Base-by-base conservation (phyloP, 2,329 filamentous ascomycete species). In the Fusarium sp. region DNA sequence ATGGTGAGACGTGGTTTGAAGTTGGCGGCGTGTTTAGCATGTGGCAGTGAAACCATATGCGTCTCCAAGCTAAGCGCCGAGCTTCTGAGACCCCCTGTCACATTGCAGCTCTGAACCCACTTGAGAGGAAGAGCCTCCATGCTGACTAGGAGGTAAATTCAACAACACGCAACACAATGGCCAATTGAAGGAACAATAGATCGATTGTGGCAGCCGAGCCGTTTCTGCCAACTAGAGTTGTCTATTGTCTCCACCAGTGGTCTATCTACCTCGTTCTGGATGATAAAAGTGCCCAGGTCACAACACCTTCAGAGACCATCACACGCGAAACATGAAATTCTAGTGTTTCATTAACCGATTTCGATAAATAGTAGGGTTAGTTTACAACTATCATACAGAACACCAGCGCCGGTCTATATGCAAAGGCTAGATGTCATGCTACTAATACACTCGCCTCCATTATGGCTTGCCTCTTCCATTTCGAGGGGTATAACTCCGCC, bases 1-100 rank as follows among this genome's bases (percentile, higher is more conserved):
- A 43, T 56, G 57, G 58, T 73, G 66, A 75, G 70, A 68, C 65
- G 63, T 59, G 60, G 61, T 59, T 64, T 68, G 62, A 46, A 57
- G 65, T 70, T 56, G 60, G 46, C 46, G 53, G 51, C 48, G 68
- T 62, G 30, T 60, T 59, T 23, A 67, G 65, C 65, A 73, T 74
- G 69, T 75, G 73, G 68, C 46, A 66, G 68, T 73, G 72, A 73
- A 72, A 75, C 67, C 34, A 70, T 56, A 56, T 58, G 31, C 60
- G 71, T 72, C 61, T 70, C 70, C 23, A 23, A 23, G 23, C 23
- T 73, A 74, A 73, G 72, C 72, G 72, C 72, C 57, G 54, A 60
- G 39, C 57, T 60, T 54, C 60, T 23, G 51, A 59, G 55, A 55
- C 31, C 58, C 70, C 70, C 65, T 71, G 67, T 61, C 68, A 31